phyloP scores from a whole-genome alignment of 768 basidiomycete genomes.

The Tricholoma sp. region DNA sequence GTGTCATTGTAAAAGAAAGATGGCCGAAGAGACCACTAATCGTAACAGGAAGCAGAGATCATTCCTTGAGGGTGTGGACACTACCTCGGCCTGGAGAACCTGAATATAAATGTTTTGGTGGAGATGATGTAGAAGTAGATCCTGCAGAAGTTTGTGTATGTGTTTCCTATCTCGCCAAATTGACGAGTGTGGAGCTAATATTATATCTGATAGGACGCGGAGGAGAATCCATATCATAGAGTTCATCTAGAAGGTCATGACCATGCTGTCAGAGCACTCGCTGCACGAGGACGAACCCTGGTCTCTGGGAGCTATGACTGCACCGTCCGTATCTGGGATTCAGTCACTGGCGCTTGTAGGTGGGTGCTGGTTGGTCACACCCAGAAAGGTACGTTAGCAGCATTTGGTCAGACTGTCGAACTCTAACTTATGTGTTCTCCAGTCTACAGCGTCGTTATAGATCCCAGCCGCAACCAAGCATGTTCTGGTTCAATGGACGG shows the following conservation, averaged over 20 bases:
- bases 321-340: conserved; percentile 94
- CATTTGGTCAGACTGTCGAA: background rate
- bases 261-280: conserved; percentile 88
- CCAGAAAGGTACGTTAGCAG: conserved; percentile 66
- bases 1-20: conserved; percentile 62
- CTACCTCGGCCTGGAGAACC: conserved; percentile 59
- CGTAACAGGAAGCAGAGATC: conserved; percentile 72
- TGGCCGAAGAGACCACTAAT: conserved; percentile 64
- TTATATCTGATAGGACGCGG: conserved; percentile 45
- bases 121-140: conserved; percentile 57
- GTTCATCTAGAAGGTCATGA: conserved; percentile 84
- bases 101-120: conserved; percentile 65
- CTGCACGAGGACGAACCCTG: conserved; percentile 82
- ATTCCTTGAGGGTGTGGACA: conserved; percentile 58
- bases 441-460: conserved; percentile 96
- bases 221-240: conserved; percentile 86
- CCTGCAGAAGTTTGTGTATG: conserved; percentile 38
- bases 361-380: conserved; percentile 84
- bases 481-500: conserved; percentile 99
- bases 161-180: conserved; percentile 3
- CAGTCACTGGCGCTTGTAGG: conserved; percentile 74
- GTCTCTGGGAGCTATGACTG: conserved; percentile 97
- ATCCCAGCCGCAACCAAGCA: conserved; percentile 79
- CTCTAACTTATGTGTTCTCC: conserved; percentile 6
- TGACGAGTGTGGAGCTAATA: conserved; percentile 25